These are phyloP conservation scores for Iberis pinnata DNA, from an alignment of 345 rosid genomes.

Conservation along the genomic window DNA sequence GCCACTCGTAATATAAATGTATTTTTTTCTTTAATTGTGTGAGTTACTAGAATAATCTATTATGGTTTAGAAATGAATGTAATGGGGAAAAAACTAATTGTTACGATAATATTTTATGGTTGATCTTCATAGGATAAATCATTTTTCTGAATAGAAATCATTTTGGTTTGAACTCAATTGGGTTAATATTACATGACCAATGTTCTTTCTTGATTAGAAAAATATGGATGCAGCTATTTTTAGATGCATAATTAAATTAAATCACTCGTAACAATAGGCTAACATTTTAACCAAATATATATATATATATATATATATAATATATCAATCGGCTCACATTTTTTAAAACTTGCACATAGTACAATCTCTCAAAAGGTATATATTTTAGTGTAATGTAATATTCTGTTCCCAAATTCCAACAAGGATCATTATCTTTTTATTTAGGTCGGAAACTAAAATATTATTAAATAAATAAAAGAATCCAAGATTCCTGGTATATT, in stretches of 20 bases:
- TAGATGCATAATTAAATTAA: too few species aligned
- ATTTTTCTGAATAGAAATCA: neutral
- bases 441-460: neutral
- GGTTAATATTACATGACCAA: neutral
- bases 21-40: too few species aligned
- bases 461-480: neutral
- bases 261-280: neutral
- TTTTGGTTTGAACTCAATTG: neutral
- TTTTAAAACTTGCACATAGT: neutral
- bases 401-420: slow-evolving; percentile 9
- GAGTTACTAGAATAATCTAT: too few species aligned
- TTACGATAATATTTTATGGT: neutral
- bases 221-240: neutral
- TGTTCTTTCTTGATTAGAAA: neutral
- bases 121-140: neutral
- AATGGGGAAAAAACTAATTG: too few species aligned
- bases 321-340: too few species aligned
- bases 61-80: too few species aligned
- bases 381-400: neutral
- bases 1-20: too few species aligned
- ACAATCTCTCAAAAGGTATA: neutral
- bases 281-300: too few species aligned
- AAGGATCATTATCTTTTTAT: neutral
- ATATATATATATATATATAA: too few species aligned
- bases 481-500: slow-evolving; percentile 27